These are phyloP conservation scores for Tulasnella sp. DNA, from an alignment of 768 basidiomycete genomes.

Conservation along the genomic window DNA sequence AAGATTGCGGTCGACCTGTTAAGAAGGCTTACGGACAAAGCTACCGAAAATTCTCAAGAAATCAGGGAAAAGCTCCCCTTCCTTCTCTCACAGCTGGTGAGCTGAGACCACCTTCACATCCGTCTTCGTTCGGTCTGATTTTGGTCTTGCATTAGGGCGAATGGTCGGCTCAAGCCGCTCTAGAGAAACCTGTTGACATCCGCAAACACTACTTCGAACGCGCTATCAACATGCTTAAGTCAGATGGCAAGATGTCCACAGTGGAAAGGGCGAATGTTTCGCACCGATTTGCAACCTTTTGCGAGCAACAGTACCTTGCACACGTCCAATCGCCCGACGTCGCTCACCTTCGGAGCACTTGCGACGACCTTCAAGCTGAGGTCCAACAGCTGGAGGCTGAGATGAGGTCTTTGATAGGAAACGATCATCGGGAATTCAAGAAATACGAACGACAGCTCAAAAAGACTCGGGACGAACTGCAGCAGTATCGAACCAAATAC, in stretches of 20 bases:
- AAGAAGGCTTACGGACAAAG: slow-evolving; percentile 23
- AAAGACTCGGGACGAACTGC: slow-evolving; percentile 24
- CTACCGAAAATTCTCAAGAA: background rate
- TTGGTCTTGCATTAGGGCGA: slow-evolving; percentile 45
- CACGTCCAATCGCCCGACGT: slow-evolving; percentile 59
- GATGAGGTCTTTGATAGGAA: slow-evolving; percentile 15
- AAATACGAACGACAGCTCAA: background rate
- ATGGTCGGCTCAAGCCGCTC: slow-evolving; percentile 80
- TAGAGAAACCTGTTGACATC: slow-evolving; percentile 68
- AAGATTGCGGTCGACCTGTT: slow-evolving; percentile 69
- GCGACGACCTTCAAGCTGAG: slow-evolving; percentile 60
- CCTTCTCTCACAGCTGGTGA: slow-evolving; percentile 50
- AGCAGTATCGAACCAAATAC: slow-evolving; percentile 26
- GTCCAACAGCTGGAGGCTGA: slow-evolving; percentile 41
- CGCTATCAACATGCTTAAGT: slow-evolving; percentile 32
- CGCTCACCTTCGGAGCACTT: slow-evolving; percentile 55
- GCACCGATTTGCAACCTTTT: slow-evolving; percentile 77
- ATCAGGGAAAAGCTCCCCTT: slow-evolving; percentile 11
- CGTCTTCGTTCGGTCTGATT: background rate
- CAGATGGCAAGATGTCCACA: slow-evolving; percentile 11
- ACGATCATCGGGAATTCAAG: background rate
- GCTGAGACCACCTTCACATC: slow-evolving; percentile 17
- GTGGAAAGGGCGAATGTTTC: slow-evolving; percentile 34
- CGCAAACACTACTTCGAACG: slow-evolving; percentile 55
- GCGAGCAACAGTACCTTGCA: slow-evolving; percentile 74